Base-by-base conservation (phyloP, 345 rosid genomes). In the Raphanus sativus region DNA sequence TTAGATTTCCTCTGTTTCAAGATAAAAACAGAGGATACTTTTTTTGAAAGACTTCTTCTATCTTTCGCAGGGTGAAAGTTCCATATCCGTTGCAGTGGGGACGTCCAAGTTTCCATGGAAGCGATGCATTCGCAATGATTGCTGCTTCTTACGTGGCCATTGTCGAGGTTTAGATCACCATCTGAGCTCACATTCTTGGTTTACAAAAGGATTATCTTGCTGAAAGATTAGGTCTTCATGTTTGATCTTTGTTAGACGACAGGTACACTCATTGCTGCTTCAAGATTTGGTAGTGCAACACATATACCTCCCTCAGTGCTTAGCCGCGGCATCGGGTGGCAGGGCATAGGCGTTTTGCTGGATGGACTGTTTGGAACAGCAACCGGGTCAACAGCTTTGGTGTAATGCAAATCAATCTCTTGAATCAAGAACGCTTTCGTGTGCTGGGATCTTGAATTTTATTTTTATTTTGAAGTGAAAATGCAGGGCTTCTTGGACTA, bases 71-170 rank as follows among this genome's bases (percentile, higher is more conserved):
- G 98, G 87, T 92, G 75, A 87, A 78, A 65, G 9, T 92, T 81
- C 98, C 97, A 7, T 92, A 88, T 84, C 97, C 98, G 36, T 87
- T 89, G 70, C 93, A 87, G 67, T 92, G 93, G 92, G 98, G 98
- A 3, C 32, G 84, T 38, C 97, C 97, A 6, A 75, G 83, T 17
- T 92, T 94, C 73, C 62, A 79, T 59, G 95, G 80, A 11, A 93
- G 95, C 1, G 89, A 89, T 68, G 65, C 75, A 28, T 84, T 92
- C 70, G 89, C 92, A 45, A 83, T 88, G 87, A 87, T 90, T 83
- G 97, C 95, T 65, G 91, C 97, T 67, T 68, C 89, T 62, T 77
- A 76, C 11, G 98, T 94, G 17, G 88, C 97, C 6, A 74, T 84
- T 65, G 74, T 92, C 29, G 95, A 94, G 98, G 98, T 92, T 61